Conservation (phyloP, 805 yeast species). For the Kluyveromyces dobzhanskii region DNA sequence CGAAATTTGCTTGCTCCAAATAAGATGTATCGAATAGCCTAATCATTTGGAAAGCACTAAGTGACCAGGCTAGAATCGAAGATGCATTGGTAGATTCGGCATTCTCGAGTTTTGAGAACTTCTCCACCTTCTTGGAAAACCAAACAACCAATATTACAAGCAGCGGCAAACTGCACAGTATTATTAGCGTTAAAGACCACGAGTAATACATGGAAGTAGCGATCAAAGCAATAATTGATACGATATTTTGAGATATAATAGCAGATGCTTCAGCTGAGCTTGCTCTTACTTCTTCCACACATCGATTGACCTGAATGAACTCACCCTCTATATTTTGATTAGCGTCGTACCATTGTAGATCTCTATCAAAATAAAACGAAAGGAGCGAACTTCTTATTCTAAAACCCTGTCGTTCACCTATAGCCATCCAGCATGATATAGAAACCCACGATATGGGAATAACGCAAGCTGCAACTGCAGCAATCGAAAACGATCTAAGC, state of each 20-base stretch:
- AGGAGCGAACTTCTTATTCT: constrained; percentile 45
- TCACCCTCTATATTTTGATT: constrained; percentile 52
- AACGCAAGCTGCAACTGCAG: constrained; percentile 40
- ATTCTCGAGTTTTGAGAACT: constrained; percentile 50
- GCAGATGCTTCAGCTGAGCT: constrained; percentile 65
- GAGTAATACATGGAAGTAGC: constrained; percentile 66
- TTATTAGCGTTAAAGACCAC: constrained; percentile 77
- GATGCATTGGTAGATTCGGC: constrained; percentile 45
- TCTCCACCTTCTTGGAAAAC: constrained; percentile 45
- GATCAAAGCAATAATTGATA: constrained; percentile 46
- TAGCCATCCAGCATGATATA: constrained; percentile 50
- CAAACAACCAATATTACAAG: constrained; percentile 41
- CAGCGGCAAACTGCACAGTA: constrained; percentile 68
- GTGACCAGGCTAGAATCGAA: constrained; percentile 59
- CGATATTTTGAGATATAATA: constrained; percentile 42
- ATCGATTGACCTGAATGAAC: constrained; percentile 55
- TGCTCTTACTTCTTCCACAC: constrained; percentile 63
- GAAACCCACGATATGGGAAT: constrained; percentile 44
- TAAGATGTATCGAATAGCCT: constrained; percentile 51
- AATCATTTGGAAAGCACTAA: constrained; percentile 51
- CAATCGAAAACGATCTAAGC: constrained; percentile 33
- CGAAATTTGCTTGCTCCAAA: constrained; percentile 41
- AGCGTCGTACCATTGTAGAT: constrained; percentile 56
- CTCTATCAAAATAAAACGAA: constrained; percentile 33
- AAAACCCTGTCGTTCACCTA: constrained; percentile 65